phyloP scores from a whole-genome alignment of 2,329 filamentous ascomycete genomes.

The Plenodomus biglobosus region DNA sequence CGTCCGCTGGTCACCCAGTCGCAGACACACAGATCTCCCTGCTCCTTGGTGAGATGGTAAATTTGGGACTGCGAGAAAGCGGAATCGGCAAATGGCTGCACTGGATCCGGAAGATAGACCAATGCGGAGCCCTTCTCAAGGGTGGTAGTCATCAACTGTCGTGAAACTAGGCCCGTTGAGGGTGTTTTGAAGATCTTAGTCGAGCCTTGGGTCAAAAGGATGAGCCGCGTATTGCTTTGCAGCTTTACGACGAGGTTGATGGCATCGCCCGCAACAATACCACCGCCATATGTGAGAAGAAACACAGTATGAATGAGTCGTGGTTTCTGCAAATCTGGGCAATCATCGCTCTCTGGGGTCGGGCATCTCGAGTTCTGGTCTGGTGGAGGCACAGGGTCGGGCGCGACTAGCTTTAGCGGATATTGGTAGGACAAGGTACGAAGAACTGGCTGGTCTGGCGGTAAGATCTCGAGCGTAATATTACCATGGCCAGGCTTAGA shows the following conservation, averaged over 20 bases:
- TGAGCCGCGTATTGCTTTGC: slow-evolving; percentile 64
- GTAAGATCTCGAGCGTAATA: slow-evolving; percentile 72
- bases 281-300: slow-evolving; percentile 90
- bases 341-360: background rate
- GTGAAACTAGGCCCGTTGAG: slow-evolving; percentile 48
- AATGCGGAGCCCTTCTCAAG: slow-evolving; percentile 55
- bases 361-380: slow-evolving; percentile 21
- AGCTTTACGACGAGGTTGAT: slow-evolving; percentile 73
- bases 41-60: slow-evolving; percentile 61
- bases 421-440: slow-evolving; percentile 84
- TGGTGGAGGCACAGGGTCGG: slow-evolving; percentile 64
- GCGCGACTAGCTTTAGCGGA: slow-evolving; percentile 88
- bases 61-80: slow-evolving; percentile 82
- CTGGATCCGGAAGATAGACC: slow-evolving; percentile 80
- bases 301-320: slow-evolving; percentile 74
- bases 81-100: slow-evolving; percentile 84
- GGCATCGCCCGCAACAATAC: slow-evolving; percentile 83
- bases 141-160: slow-evolving; percentile 53
- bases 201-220: slow-evolving; percentile 68
- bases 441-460: slow-evolving; percentile 70
- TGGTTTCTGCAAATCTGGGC: slow-evolving; percentile 18
- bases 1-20: slow-evolving; percentile 96
- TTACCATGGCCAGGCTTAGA: slow-evolving; percentile 76
- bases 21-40: slow-evolving; percentile 69
- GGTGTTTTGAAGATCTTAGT: slow-evolving; percentile 93